Evolutionary conservation across 169 alveolate genomes (phyloP).

Genomic region (Cryptosporidium viatorum): DNA sequence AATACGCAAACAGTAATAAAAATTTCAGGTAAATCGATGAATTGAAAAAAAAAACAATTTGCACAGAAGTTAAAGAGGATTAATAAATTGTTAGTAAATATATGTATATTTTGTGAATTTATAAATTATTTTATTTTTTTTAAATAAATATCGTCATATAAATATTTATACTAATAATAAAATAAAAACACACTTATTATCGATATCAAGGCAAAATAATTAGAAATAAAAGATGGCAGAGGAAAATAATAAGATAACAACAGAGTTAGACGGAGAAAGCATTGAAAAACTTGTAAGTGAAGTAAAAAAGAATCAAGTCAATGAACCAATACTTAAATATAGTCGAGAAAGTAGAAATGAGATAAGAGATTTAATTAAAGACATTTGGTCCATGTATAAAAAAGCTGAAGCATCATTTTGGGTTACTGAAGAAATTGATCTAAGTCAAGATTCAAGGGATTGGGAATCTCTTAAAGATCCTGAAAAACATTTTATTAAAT

Average conservation of each 20-base stretch:
- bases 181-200: too few relatives aligned
- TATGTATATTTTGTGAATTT: too few relatives aligned
- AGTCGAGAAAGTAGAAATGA: background rate
- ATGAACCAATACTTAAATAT: slow-evolving; percentile 22
- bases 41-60: background rate
- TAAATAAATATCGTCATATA: too few relatives aligned
- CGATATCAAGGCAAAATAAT: background rate
- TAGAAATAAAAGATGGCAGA: background rate
- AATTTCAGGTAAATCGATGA: slow-evolving; percentile 4
- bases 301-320: background rate
- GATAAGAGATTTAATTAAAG: slow-evolving; percentile 68
- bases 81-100: background rate
- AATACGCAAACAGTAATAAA: background rate
- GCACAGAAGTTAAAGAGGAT: background rate
- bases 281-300: slow-evolving; percentile 37
- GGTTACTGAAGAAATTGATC: slow-evolving; percentile 98
- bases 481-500: slow-evolving; percentile 94
- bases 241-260: background rate
- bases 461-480: slow-evolving; percentile 92
- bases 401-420: slow-evolving; percentile 98
- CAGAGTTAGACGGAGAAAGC: background rate
- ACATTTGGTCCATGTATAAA: slow-evolving; percentile 97
- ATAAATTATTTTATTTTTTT: background rate
- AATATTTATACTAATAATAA: too few relatives aligned
- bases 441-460: slow-evolving; percentile 93